Evolutionary conservation across 768 basidiomycete species (phyloP).

Genomic region (Clavaria fumosa): DNA sequence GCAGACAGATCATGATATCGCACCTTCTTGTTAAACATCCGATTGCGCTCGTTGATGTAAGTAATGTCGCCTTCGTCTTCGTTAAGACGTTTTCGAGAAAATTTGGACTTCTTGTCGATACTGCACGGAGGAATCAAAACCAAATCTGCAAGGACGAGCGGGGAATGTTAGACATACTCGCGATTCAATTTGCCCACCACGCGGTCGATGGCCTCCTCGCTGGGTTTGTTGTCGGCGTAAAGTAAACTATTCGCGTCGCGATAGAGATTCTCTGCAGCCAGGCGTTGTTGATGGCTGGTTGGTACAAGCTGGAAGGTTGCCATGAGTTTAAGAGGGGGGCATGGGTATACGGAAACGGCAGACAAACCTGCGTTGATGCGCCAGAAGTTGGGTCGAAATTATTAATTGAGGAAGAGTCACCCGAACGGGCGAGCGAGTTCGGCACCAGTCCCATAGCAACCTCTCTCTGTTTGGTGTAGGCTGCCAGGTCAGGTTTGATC

Average conservation of each 20-base stretch:
- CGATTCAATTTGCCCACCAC: conserved; percentile 83
- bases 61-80: conserved; percentile 94
- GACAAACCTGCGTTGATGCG: conserved; percentile 20
- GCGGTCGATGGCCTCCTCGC: conserved; percentile 88
- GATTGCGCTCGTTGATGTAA: conserved; percentile 97
- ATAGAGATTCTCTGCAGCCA: conserved; percentile 72
- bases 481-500: conserved; percentile 74
- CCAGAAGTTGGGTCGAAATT: conserved; percentile 37
- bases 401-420: conserved; percentile 11
- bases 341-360: conserved; percentile 8
- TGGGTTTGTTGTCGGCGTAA: conserved; percentile 92
- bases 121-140: conserved; percentile 23
- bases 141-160: not conserved
- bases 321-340: conserved; percentile 6
- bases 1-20: conserved; percentile 6
- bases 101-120: conserved; percentile 80
- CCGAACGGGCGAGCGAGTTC: conserved; percentile 35
- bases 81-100: conserved; percentile 77
- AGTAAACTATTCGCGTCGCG: conserved; percentile 85
- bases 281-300: conserved; percentile 44
- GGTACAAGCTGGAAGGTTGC: conserved; percentile 27
- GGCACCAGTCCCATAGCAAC: conserved; percentile 60
- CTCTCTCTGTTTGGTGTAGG: conserved; percentile 85
- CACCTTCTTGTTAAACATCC: conserved; percentile 97
- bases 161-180: conserved; percentile 51